Conservation (phyloP, 2,329 filamentous ascomycete genomes). For the Parafenestella ontariensis region DNA sequence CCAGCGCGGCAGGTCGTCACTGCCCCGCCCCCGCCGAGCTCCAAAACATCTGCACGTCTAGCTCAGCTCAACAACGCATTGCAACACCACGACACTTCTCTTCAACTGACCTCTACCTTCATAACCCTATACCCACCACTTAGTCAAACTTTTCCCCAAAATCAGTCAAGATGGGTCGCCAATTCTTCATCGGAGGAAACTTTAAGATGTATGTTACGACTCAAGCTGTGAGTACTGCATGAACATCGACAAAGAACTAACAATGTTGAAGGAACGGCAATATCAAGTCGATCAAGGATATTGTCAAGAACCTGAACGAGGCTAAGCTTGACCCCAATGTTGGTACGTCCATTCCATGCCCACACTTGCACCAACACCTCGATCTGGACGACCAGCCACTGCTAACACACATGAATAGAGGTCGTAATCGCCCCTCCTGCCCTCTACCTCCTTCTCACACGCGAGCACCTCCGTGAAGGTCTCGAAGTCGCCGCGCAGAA, state of each 20-base stretch:
- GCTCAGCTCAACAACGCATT: slow-evolving; percentile 42
- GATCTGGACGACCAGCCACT: not conserved
- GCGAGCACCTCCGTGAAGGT: slow-evolving; percentile 75
- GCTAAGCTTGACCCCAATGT: slow-evolving; percentile 78
- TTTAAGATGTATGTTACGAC: slow-evolving; percentile 84
- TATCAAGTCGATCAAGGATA: slow-evolving; percentile 85
- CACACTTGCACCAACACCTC: not conserved
- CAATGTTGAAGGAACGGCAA: slow-evolving; percentile 81
- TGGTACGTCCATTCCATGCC: slow-evolving; percentile 61
- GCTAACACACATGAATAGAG: slow-evolving; percentile 63
- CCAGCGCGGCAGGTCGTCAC: slow-evolving; percentile 22
- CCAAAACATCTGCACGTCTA: slow-evolving; percentile 24
- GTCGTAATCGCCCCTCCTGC: slow-evolving; percentile 91
- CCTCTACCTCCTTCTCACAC: slow-evolving; percentile 88
- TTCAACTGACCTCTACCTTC: slow-evolving; percentile 4
- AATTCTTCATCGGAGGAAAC: slow-evolving; percentile 98
- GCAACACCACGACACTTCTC: slow-evolving; percentile 23
- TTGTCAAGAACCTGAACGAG: slow-evolving; percentile 87
- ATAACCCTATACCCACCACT: slow-evolving; percentile 11
- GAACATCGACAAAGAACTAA: slow-evolving; percentile 19
- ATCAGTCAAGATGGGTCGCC: slow-evolving; percentile 79
- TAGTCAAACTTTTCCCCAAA: slow-evolving; percentile 7
- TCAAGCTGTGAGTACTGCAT: slow-evolving; percentile 30
- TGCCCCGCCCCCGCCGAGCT: slow-evolving; percentile 38
- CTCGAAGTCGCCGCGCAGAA: slow-evolving; percentile 94